Base-by-base conservation (phyloP, 2,329 filamentous ascomycete species). In the Pyrenophora graminea region DNA sequence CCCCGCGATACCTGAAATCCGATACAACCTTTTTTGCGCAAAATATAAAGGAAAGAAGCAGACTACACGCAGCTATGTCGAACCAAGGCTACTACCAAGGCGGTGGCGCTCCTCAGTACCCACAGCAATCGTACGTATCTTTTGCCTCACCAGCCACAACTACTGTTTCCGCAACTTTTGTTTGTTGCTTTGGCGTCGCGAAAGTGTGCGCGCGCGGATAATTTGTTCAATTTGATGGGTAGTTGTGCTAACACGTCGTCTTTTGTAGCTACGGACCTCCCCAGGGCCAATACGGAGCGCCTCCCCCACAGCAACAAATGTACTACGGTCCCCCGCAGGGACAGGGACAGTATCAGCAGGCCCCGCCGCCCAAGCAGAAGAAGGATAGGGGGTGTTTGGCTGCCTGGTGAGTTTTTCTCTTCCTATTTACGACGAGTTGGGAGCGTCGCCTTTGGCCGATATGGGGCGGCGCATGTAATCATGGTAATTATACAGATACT, bases 271-370 rank as follows among this genome's bases (percentile, higher is more conserved):
- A 68, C 52, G 61, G 62, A n/a, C 59, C 61, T 2, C 59, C 62
- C 13, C 49, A 38, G 18, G 52, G 52, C 25, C 55, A 44, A 42
- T 64, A 66, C 48, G 65, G 63, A 45, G 56, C 59, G 4, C 67
- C 67, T n/a, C 67, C 58, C 5, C 55, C 43, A 7, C 63, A 66
- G 21, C 61, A 61, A 51, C 59, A 61, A 39, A 62, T 62, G 58
- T 64, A 65, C 51, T 67, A 69, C 44, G 55, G 56, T 4, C 61
- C 63, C 3, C 51, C 48, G 13, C 64, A 75, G 19, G 49, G 49
- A 64, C 72, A 79, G 64, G 49, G 49, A 65, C 72, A 79, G 65
- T 80, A 81, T 62, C 80, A 82, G 62, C 79, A 81, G 61, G 76
- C 74, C 18, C 78, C 78, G 3, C 75, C 75, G 21, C 74, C 76